A percentile compares a stretch with the other conserved stretches of the same genome.
phyloP scores from a whole-genome alignment of 148 eudicot species.

The Vaccinium macrocarpon region DNA sequence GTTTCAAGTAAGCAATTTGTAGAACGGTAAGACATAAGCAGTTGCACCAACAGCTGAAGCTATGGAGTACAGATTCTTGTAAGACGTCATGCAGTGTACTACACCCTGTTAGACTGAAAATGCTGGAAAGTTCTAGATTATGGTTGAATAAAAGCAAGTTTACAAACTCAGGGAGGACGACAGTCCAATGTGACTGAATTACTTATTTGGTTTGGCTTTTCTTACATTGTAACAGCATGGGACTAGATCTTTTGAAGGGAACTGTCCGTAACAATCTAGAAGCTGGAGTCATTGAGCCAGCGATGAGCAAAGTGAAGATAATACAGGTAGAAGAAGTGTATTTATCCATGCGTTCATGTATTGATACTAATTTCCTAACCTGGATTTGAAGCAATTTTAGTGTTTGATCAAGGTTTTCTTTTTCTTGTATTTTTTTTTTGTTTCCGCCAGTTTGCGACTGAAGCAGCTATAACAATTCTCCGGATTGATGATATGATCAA shows the following conservation, averaged over 20 bases:
- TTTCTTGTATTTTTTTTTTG: not conserved
- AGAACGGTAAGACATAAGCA: not conserved
- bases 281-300: slow-evolving; percentile 98
- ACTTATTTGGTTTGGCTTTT: slow-evolving; percentile 11
- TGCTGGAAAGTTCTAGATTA: not conserved
- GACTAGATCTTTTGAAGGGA: slow-evolving; percentile 85
- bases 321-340: slow-evolving; percentile 56
- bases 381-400: not conserved
- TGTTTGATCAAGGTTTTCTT: not conserved
- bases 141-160: not conserved
- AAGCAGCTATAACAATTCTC: slow-evolving; percentile 97
- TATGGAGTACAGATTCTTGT: not conserved
- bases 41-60: not conserved
- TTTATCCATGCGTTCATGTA: not conserved
- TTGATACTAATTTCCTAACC: not conserved
- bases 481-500: slow-evolving; percentile 97
- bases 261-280: slow-evolving; percentile 82
- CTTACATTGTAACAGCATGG: slow-evolving; percentile 58
- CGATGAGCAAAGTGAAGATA: slow-evolving; percentile 99
- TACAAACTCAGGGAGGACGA: not conserved
- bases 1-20: not conserved
- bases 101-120: not conserved
- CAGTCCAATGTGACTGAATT: not conserved
- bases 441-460: slow-evolving; percentile 23
- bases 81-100: not conserved